phyloP scores from a whole-genome alignment of 108 stramenopile genomes.

The Nannochloropsis oceanica region DNA sequence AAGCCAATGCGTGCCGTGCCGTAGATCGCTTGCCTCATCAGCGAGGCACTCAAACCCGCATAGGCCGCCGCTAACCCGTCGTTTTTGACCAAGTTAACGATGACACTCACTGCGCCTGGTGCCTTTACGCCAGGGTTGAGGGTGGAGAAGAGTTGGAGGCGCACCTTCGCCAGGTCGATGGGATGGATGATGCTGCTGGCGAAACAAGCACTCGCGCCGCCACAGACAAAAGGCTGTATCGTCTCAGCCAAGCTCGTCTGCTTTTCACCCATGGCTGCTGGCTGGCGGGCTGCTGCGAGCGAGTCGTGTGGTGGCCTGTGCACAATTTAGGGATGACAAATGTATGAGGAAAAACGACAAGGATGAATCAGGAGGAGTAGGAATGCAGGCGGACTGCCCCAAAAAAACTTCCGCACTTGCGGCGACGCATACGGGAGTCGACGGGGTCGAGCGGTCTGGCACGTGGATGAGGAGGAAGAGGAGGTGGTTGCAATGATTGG shows the following conservation, averaged over 20 bases:
- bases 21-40: conserved; percentile 92
- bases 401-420: no score
- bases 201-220: conserved; percentile 79
- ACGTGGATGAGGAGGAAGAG: no score
- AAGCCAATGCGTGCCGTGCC: conserved; percentile 97
- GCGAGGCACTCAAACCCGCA: conserved; percentile 83
- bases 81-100: conserved; percentile 52
- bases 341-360: no score
- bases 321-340: no score
- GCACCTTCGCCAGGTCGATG: conserved; percentile 88
- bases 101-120: conserved; percentile 53
- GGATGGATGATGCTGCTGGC: conserved; percentile 84
- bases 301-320: no score
- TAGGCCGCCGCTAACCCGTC: conserved; percentile 63
- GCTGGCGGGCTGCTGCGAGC: no score
- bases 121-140: conserved; percentile 71
- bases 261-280: not conserved
- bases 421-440: no score
- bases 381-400: no score
- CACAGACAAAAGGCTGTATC: conserved; percentile 45
- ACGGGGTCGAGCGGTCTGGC: no score
- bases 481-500: no score
- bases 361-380: no score
- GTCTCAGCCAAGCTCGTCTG: conserved; percentile 11
- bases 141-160: conserved; percentile 72